Evolutionary conservation across 2,329 filamentous ascomycete genomes (phyloP).

Genomic region (Cryphonectria japonica): DNA sequence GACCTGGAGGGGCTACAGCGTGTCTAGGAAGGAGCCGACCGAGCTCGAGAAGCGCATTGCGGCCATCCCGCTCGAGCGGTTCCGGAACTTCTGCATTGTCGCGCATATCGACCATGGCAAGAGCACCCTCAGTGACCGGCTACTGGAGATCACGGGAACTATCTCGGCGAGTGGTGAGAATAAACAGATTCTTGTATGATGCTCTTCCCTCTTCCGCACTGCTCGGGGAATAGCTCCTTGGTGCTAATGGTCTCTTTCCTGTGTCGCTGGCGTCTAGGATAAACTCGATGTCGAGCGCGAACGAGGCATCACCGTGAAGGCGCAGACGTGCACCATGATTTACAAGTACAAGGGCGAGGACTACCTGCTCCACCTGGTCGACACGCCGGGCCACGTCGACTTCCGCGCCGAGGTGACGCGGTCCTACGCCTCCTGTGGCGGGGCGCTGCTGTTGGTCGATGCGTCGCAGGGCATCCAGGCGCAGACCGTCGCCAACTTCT

Average conservation of each 20-base stretch:
- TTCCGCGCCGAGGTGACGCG: constrained; percentile 95
- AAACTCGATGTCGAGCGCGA: constrained; percentile 97
- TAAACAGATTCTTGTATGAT: constrained; percentile 77
- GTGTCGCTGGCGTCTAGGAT: constrained; percentile 53
- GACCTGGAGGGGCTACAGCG: constrained; percentile 26
- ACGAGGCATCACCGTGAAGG: constrained; percentile 97
- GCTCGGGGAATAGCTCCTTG: too few relatives aligned
- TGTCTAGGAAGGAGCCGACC: constrained; percentile 33
- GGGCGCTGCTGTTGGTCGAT: constrained; percentile 89
- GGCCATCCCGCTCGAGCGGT: constrained; percentile 77
- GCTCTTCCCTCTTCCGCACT: background rate
- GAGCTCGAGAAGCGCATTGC: constrained; percentile 65
- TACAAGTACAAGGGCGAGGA: constrained; percentile 85
- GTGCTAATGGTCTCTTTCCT: constrained; percentile 15
- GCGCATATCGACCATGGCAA: constrained; percentile 99
- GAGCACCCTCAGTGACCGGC: constrained; percentile 88
- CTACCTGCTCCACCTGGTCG: constrained; percentile 92
- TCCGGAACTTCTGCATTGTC: constrained; percentile 97
- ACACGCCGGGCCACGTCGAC: constrained; percentile 97
- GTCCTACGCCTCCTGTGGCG: constrained; percentile 94
- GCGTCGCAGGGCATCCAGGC: constrained; percentile 96
- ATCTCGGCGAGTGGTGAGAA: constrained; percentile 80
- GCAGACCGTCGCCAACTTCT: constrained; percentile 98
- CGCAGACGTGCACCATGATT: constrained; percentile 97
- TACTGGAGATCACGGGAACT: constrained; percentile 92